A percentile compares a stretch with the other conserved stretches of the same genome.
Evolutionary conservation across 1,284 basidiomycete species (phyloP).

Genomic region (Boletellus sp.): DNA sequence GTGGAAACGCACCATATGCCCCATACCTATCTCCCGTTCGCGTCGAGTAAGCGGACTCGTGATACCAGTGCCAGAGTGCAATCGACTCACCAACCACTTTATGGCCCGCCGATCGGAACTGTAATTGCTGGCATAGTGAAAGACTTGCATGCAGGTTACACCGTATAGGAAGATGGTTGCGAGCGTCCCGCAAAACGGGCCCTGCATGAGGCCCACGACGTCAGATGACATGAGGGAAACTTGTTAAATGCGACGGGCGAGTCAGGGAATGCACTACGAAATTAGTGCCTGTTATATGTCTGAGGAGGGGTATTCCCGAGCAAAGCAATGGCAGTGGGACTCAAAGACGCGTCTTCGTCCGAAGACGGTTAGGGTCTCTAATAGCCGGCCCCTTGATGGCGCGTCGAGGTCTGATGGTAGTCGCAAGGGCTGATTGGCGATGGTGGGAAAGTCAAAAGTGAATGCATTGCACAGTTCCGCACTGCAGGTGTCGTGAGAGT

Average conservation of each 20-base stretch:
- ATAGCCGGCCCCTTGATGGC: no score
- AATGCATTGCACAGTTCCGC: no score
- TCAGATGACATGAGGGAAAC: not conserved
- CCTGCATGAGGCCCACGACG: slow-evolving; percentile 1
- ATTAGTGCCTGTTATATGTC: not conserved
- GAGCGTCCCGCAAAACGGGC: slow-evolving; percentile 6
- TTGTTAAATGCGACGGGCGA: not conserved
- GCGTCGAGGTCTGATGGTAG: no score
- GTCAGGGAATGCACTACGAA: no score
- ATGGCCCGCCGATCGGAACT: slow-evolving; percentile 3
- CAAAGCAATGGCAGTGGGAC: no score
- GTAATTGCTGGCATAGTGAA: slow-evolving; percentile 5
- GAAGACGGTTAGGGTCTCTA: no score
- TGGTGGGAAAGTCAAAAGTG: no score
- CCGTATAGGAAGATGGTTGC: slow-evolving; percentile 6
- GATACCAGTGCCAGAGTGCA: not conserved
- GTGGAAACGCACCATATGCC: slow-evolving; percentile 2
- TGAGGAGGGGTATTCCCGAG: no score
- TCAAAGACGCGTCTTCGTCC: no score
- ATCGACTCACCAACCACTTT: slow-evolving; percentile 7
- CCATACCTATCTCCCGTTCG: slow-evolving; percentile 1
- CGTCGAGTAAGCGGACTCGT: not conserved
- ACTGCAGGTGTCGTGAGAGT: no score
- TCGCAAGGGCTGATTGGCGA: no score
- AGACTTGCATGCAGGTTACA: slow-evolving; percentile 9